Percentiles rank a stretch among this genome's conserved stretches.
Evolutionary conservation across 2,329 filamentous ascomycete genomes (phyloP).

Genomic region (Rhynchosporium secalis): DNA sequence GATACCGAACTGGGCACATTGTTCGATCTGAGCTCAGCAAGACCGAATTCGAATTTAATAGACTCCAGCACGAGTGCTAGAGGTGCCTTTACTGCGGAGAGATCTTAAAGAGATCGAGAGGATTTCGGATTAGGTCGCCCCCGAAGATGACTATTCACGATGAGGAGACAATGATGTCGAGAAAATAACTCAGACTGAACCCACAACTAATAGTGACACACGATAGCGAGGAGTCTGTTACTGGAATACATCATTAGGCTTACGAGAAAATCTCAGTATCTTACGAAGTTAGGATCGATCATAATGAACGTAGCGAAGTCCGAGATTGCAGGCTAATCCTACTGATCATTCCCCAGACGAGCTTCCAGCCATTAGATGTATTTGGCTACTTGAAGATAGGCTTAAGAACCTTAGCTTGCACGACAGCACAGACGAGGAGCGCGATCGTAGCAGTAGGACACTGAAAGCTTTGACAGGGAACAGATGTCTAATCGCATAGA

Average conservation of each 20-base stretch:
- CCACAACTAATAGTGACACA: constrained; percentile 65
- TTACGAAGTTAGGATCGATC: constrained; percentile 74
- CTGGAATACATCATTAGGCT: constrained; percentile 75
- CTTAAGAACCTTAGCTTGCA: constrained; percentile 78
- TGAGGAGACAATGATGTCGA: constrained; percentile 77
- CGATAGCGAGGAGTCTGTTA: constrained; percentile 59
- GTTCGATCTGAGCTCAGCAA: constrained; percentile 84
- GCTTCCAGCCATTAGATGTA: constrained; percentile 61
- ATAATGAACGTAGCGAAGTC: constrained; percentile 89
- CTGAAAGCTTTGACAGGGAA: constrained; percentile 89
- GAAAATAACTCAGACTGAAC: constrained; percentile 80
- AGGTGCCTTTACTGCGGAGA: constrained; percentile 69
- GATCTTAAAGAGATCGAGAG: constrained; percentile 62
- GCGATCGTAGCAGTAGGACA: constrained; percentile 77
- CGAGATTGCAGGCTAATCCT: constrained; percentile 83
- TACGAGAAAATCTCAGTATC: constrained; percentile 82
- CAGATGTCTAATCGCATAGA: constrained; percentile 83
- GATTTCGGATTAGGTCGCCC: constrained; percentile 69
- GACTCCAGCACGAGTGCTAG: constrained; percentile 70
- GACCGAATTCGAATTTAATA: constrained; percentile 69
- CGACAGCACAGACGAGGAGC: constrained; percentile 85
- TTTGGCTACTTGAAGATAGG: constrained; percentile 74
- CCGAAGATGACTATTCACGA: constrained; percentile 68
- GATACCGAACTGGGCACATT: constrained; percentile 86
- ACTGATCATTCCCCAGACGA: constrained; percentile 81